Conservation (phyloP, 2,329 filamentous ascomycete species). For the Tolypocladium pustulatum region DNA sequence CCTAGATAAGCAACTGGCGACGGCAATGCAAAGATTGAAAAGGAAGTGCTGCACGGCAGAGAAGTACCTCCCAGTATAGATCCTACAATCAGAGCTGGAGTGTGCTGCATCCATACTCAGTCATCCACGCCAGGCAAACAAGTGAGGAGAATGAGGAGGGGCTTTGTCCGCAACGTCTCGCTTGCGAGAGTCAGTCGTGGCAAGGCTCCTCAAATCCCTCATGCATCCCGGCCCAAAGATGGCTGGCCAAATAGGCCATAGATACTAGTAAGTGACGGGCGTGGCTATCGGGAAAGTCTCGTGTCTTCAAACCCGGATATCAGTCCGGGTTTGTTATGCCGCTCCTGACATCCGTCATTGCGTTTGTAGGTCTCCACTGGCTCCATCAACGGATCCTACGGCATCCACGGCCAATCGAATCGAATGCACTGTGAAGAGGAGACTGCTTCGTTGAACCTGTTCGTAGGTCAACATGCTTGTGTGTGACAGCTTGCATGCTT, state of each 20-base stretch:
- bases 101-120: not conserved
- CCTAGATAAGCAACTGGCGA: not conserved
- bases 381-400: not conserved
- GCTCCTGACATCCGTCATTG: not conserved
- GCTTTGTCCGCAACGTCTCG: constrained; percentile 1
- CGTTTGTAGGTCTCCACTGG: constrained; percentile 1
- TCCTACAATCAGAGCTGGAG: not conserved
- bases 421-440: not conserved
- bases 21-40: not conserved
- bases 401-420: not conserved
- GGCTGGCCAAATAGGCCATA: not conserved
- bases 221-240: not conserved
- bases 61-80: not conserved
- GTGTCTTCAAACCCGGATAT: not conserved
- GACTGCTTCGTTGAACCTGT: not conserved
- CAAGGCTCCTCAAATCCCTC: not conserved
- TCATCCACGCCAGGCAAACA: constrained; percentile 1
- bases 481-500: not conserved
- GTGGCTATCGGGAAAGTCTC: not conserved
- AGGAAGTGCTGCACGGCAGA: not conserved
- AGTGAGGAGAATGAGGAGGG: not conserved
- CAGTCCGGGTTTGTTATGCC: not conserved
- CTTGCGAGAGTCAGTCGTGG: not conserved
- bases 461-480: not conserved
- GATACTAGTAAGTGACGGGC: not conserved